Percentiles rank a stretch among this genome's conserved stretches.
These are phyloP conservation scores for Coniochaeta sp. DNA, from an alignment of 2,329 filamentous ascomycete species.

Conservation along the genomic window DNA sequence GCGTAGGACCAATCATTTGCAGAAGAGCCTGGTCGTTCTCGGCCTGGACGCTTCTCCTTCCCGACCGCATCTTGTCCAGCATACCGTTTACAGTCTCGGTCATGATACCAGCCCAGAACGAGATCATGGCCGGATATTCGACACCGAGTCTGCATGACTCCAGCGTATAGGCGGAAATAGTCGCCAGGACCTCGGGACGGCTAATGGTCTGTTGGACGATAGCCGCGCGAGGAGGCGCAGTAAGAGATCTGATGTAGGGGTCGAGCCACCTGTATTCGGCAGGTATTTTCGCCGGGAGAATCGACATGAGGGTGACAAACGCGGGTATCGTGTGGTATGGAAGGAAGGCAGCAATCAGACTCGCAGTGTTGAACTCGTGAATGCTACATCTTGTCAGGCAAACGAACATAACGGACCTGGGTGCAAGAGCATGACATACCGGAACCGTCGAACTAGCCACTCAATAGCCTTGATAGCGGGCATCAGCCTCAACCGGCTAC, in stretches of 20 bases:
- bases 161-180: slow-evolving; percentile 73
- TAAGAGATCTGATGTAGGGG: slow-evolving; percentile 75
- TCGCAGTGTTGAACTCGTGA: slow-evolving; percentile 81
- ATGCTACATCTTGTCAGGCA: slow-evolving; percentile 46
- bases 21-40: slow-evolving; percentile 78
- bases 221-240: slow-evolving; percentile 69
- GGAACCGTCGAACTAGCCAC: slow-evolving; percentile 88
- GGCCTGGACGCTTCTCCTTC: slow-evolving; percentile 66
- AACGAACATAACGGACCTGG: slow-evolving; percentile 8
- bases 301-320: slow-evolving; percentile 80
- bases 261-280: slow-evolving; percentile 74
- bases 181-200: slow-evolving; percentile 67
- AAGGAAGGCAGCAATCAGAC: slow-evolving; percentile 76
- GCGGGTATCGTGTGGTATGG: slow-evolving; percentile 84
- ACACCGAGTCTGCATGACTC: slow-evolving; percentile 64
- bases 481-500: slow-evolving; percentile 70
- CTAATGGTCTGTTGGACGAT: slow-evolving; percentile 79
- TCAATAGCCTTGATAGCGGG: slow-evolving; percentile 88
- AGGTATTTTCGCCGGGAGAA: slow-evolving; percentile 71
- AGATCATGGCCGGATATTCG: slow-evolving; percentile 69
- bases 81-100: slow-evolving; percentile 81
- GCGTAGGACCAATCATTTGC: slow-evolving; percentile 55
- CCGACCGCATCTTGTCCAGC: slow-evolving; percentile 70
- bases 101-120: slow-evolving; percentile 86
- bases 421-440: slow-evolving; percentile 41